Evolutionary conservation across 805 yeast genomes (phyloP), one percentile per base, ranked within the genome.

Genomic region (Naumovozyma baii): DNA sequence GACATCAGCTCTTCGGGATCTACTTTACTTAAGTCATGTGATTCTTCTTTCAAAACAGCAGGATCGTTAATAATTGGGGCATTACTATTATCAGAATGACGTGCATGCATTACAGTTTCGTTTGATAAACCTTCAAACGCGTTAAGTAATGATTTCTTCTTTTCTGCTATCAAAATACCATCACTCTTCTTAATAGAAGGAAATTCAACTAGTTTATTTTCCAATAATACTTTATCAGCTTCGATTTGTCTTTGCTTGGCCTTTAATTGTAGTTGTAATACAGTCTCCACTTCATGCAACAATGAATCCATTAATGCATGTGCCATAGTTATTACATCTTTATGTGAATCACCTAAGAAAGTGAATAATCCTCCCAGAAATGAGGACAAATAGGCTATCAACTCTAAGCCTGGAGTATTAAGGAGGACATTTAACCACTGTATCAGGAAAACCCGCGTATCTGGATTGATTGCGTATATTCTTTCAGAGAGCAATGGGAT

Each of bases 361-460:
- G 79, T 72, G 34, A 90, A 67, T 44, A 90, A 65, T 3, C 63
- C 96, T 36, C 87, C 92, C 31, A 92, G 67, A 56, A 92, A 86
- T 30, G 88, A 83, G 1, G 98, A 96, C 36, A 92, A 66, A 55
- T 83, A 92, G 0, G 94, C 74, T 15, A 92, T 77, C 42, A 92
- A 66, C 51, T 90, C 96, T 39, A 90, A 67, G 39, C 90, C 94
- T 0, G 98, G 97, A 5, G 88, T 85, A 9, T 92, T 86, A 60
- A 90, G 92, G 36, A 92, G 68, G n/a, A 92, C 73, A 47, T 86
- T 82, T 36, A 92, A 71, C 98, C 98, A 92, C 38, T 94, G 84
- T 10, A 92, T 90, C 41, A 92, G 66, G 53, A 92, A 92, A 65
- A 86, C 81, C 48, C 96, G 72, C 0, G 96, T 87, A 54, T 83